Evolutionary conservation across 345 rosid species (phyloP).

Genomic region (Viola odorata): DNA sequence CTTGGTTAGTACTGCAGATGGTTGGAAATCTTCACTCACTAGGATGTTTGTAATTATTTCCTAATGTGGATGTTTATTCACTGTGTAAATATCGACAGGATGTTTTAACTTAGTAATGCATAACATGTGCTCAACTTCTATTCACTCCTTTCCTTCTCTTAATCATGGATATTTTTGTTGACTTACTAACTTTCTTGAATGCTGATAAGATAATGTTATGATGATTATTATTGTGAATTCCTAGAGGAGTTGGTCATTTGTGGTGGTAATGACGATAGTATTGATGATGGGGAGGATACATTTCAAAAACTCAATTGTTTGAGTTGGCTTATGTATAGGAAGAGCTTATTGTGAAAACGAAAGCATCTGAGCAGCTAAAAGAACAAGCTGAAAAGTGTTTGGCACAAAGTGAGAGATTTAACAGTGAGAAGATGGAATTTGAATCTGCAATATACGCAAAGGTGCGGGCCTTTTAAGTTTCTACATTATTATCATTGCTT

Average conservation of each 20-base stretch:
- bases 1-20: too few species aligned
- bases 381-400: constrained; percentile 79
- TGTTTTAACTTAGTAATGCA: too few species aligned
- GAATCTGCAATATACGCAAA: constrained; percentile 71
- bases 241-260: not conserved
- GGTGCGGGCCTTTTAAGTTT: constrained; percentile 27
- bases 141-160: too few species aligned
- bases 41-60: too few species aligned
- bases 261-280: not conserved
- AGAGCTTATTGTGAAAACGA: constrained; percentile 35
- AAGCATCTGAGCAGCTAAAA: constrained; percentile 55
- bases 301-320: not conserved
- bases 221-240: not conserved
- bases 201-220: not conserved
- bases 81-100: too few species aligned
- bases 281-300: not conserved
- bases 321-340: constrained; percentile 12
- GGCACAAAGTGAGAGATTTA: constrained; percentile 55
- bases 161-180: too few species aligned
- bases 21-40: too few species aligned
- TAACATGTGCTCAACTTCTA: too few species aligned
- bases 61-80: too few species aligned
- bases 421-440: constrained; percentile 58
- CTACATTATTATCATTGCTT: not conserved
- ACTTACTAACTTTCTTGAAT: not conserved